phyloP scores from a whole-genome alignment of 1,284 basidiomycete species.

The Erythrobasidium hasegawianum region DNA sequence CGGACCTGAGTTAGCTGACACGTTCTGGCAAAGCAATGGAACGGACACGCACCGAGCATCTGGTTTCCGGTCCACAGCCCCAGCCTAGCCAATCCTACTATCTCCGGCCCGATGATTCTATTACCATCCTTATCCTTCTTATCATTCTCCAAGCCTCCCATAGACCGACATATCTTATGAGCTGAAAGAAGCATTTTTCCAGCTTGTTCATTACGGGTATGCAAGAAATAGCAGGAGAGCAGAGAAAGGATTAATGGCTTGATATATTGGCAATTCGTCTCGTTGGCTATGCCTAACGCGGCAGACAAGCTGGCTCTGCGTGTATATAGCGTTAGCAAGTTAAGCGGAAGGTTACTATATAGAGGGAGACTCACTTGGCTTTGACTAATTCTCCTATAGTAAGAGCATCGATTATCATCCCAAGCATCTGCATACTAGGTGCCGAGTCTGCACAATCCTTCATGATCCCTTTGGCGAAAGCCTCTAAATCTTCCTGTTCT shows the following conservation, averaged over 20 bases:
- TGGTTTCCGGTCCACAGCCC: slow-evolving; percentile 31
- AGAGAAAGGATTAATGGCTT: slow-evolving; percentile 33
- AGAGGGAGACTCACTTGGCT: slow-evolving; percentile 27
- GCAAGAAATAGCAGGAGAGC: slow-evolving; percentile 27
- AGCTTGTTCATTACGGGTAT: slow-evolving; percentile 31
- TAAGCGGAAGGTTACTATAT: background rate
- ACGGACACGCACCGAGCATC: slow-evolving; percentile 13
- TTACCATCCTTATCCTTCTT: slow-evolving; percentile 15
- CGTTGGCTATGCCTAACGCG: slow-evolving; percentile 11
- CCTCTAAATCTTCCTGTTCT: slow-evolving; percentile 12
- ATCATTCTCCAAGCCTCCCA: slow-evolving; percentile 30
- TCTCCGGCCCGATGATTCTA: background rate
- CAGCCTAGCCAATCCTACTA: slow-evolving; percentile 28
- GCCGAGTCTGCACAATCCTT: slow-evolving; percentile 9
- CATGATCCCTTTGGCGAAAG: slow-evolving; percentile 16
- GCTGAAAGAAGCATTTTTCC: slow-evolving; percentile 40
- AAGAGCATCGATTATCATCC: slow-evolving; percentile 19
- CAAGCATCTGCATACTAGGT: slow-evolving; percentile 14
- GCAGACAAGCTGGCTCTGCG: slow-evolving; percentile 19
- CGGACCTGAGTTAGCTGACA: background rate
- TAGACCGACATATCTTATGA: slow-evolving; percentile 23
- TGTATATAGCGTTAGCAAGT: background rate
- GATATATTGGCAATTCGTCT: slow-evolving; percentile 22
- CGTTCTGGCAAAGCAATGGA: background rate
- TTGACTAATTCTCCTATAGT: slow-evolving; percentile 27